Base-by-base conservation (phyloP, 257 asterid genomes). In the Solanum rostratum region DNA sequence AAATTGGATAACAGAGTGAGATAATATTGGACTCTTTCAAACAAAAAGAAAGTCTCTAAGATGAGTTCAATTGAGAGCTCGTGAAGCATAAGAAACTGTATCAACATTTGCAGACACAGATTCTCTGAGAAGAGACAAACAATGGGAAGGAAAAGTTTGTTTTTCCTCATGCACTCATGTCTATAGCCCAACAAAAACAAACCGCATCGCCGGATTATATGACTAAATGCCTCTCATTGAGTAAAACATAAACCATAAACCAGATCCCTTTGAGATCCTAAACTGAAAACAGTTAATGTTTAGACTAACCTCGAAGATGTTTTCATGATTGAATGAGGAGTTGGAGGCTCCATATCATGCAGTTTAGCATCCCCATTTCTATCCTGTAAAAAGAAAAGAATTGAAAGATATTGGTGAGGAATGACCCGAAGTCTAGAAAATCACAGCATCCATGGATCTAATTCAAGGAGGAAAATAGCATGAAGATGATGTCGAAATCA, bases 321-420 rank as follows among this genome's bases (percentile, higher is more conserved):
- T 85, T 93, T 95, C 91, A 88, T 71, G 80, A 93, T 88, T 22
- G 94, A 84, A 90, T 89, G 93, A 33, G 97, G 97, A 76, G 96
- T 92, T 80, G 96, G 92, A 85, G 97, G 95, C 89, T 95, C 98
- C 27, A 88, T 78, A 16, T 93, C 99, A 54, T 90, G 94, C 85
- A 86, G 85, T 84, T 88, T 94, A 87, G 88, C 88, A 84, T 96
- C 98, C 87, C 94, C 95, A 80, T 89, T 93, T 88, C 97, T 92
- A 90, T 95, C 97, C 99, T 95, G 87, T 87, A 87, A 78, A 86
- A 57, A 87, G 43, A 59, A 79, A 66, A 37, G 37, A 73, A 53
- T 70, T 78, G 19, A 46, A 39, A 83, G 27, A 53, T 80, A 60
- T 46, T 74, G 41, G 78, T 68, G 85, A 62, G 55, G 19, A 65